These are phyloP conservation scores for Metarhizium humberi DNA, from an alignment of 2,329 filamentous ascomycete species.

Conservation along the genomic window DNA sequence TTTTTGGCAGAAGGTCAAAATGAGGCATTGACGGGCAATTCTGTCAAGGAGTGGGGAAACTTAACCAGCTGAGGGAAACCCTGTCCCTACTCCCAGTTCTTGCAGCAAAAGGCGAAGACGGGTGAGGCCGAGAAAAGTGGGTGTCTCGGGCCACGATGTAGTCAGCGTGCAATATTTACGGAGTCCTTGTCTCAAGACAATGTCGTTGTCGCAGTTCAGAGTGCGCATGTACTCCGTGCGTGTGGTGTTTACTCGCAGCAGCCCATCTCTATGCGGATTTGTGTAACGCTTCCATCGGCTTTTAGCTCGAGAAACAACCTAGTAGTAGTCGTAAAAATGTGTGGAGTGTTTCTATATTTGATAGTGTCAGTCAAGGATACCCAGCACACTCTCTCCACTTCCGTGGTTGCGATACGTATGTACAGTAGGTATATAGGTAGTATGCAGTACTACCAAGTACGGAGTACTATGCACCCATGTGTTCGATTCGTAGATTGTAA, in stretches of 20 bases:
- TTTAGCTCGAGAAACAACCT: neutral
- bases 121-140: neutral
- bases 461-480: too few relatives aligned
- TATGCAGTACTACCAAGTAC: too few relatives aligned
- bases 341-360: neutral
- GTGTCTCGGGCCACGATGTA: neutral
- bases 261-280: neutral
- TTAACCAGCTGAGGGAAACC: neutral
- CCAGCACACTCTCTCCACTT: neutral
- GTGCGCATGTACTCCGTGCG: too few relatives aligned
- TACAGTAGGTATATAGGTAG: too few relatives aligned
- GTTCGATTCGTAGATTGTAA: neutral
- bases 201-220: too few relatives aligned
- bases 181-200: too few relatives aligned
- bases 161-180: neutral
- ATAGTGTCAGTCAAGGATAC: neutral
- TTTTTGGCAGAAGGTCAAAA: neutral
- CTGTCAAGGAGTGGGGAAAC: neutral
- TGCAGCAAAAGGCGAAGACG: neutral
- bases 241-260: neutral
- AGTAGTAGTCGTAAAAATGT: neutral
- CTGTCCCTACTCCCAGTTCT: neutral
- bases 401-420: too few relatives aligned
- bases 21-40: too few relatives aligned
- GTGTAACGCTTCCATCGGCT: neutral